Conservation (phyloP, 176 grass and related monocot genomes). For the Avena eriantha region DNA sequence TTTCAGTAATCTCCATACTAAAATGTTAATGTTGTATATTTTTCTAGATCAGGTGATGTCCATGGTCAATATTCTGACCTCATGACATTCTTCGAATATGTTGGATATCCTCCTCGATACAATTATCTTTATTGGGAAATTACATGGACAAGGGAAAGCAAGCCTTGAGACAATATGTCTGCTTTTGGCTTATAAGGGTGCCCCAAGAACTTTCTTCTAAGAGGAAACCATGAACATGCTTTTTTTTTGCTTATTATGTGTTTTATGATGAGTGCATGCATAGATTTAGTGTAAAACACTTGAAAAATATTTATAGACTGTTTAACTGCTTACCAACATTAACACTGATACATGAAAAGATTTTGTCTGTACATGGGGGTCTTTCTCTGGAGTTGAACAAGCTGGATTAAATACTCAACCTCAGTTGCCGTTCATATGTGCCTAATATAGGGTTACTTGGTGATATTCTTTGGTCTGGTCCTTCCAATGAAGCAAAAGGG, state of each 20-base stretch:
- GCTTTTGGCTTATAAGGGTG: constrained; percentile 81
- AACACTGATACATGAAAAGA: constrained; percentile 75
- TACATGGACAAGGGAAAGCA: constrained; percentile 83
- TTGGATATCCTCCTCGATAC: too few species aligned
- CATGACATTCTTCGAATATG: too few species aligned
- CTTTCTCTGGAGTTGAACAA: constrained; percentile 76
- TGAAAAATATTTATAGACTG: constrained; percentile 71
- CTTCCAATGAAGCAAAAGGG: constrained; percentile 58
- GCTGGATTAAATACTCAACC: constrained; percentile 70
- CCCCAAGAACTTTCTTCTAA: constrained; percentile 74
- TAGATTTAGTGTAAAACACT: constrained; percentile 73
- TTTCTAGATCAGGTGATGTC: too few species aligned
- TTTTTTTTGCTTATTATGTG: constrained; percentile 46
- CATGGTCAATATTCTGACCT: too few species aligned
- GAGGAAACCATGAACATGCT: constrained; percentile 62
- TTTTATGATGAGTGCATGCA: constrained; percentile 75
- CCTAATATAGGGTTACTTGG: constrained; percentile 72
- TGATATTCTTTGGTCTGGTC: constrained; percentile 85
- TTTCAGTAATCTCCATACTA: too few species aligned
- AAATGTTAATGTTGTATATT: too few species aligned
- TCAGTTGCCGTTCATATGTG: constrained; percentile 59
- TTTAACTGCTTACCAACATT: constrained; percentile 73
- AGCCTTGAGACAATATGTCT: constrained; percentile 87
- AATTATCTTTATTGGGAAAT: constrained; percentile 61
- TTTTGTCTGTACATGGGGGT: constrained; percentile 73